Percentiles rank a stretch among this genome's conserved stretches.
Evolutionary conservation across 140 eudicot genomes (phyloP).

Genomic region (Anethum foeniculum): DNA sequence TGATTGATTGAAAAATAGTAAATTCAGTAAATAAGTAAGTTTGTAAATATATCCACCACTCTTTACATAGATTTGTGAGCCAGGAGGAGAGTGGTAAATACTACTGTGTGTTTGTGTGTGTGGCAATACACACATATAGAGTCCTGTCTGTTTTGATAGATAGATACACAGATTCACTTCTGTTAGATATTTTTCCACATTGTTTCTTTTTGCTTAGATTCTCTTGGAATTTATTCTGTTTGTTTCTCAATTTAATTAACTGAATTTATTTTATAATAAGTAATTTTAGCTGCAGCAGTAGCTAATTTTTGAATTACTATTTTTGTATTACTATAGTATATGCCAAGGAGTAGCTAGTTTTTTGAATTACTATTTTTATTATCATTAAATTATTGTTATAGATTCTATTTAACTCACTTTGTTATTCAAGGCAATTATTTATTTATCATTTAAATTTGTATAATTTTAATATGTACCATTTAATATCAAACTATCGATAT

Average conservation of each 20-base stretch:
- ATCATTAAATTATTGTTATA: too few species aligned
- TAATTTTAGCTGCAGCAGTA: too few species aligned
- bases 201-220: not conserved
- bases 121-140: not conserved
- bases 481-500: too few species aligned
- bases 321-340: too few species aligned
- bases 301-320: too few species aligned
- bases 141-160: not conserved
- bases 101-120: not conserved
- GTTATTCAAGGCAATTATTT: too few species aligned
- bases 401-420: too few species aligned
- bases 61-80: not conserved
- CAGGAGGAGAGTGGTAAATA: not conserved
- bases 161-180: not conserved
- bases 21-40: not conserved
- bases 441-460: too few species aligned
- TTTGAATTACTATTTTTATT: too few species aligned
- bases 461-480: too few species aligned
- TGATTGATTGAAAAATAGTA: not conserved
- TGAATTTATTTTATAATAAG: too few species aligned
- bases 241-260: not conserved
- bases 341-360: too few species aligned
- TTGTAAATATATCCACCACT: not conserved
- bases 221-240: not conserved
- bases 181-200: constrained; percentile 2